Evolutionary conservation across 257 asterid species (phyloP).

Genomic region (Haberlea rhodopensis): DNA sequence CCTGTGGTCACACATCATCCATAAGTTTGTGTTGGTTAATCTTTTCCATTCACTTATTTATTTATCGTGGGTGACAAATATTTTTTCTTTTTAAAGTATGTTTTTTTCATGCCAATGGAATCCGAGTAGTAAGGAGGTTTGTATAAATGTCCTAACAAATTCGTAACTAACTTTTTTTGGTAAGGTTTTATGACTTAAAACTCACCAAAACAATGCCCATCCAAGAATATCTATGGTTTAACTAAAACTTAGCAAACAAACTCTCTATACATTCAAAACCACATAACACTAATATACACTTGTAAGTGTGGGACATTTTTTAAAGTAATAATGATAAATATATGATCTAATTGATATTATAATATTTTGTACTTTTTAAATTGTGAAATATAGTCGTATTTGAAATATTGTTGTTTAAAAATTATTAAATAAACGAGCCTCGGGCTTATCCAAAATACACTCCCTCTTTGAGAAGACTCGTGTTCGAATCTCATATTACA

Average conservation of each 20-base stretch:
- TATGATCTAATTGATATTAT: too few species aligned
- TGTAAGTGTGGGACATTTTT: background rate
- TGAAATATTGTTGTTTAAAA: too few species aligned
- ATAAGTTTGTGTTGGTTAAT: background rate
- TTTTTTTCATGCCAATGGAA: constrained; percentile 28
- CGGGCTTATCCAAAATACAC: too few species aligned
- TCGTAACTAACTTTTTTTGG: constrained; percentile 19
- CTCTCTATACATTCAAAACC: constrained; percentile 10
- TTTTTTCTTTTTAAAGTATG: constrained; percentile 10
- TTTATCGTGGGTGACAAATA: background rate
- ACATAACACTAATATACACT: background rate
- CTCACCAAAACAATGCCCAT: constrained; percentile 39
- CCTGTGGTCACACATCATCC: constrained; percentile 41
- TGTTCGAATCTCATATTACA: too few species aligned
- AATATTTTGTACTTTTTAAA: too few species aligned
- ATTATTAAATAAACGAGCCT: too few species aligned
- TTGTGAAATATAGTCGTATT: too few species aligned
- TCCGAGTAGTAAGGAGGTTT: constrained; percentile 25
- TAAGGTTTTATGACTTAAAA: constrained; percentile 31
- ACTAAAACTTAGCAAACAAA: constrained; percentile 49
- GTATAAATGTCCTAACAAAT: background rate
- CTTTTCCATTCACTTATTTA: too few species aligned
- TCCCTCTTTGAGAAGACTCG: too few species aligned
- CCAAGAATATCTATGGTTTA: constrained; percentile 48
- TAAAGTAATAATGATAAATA: too few species aligned